Conservation (phyloP, 2,329 filamentous ascomycete genomes). For the Diaporthe caulivora region DNA sequence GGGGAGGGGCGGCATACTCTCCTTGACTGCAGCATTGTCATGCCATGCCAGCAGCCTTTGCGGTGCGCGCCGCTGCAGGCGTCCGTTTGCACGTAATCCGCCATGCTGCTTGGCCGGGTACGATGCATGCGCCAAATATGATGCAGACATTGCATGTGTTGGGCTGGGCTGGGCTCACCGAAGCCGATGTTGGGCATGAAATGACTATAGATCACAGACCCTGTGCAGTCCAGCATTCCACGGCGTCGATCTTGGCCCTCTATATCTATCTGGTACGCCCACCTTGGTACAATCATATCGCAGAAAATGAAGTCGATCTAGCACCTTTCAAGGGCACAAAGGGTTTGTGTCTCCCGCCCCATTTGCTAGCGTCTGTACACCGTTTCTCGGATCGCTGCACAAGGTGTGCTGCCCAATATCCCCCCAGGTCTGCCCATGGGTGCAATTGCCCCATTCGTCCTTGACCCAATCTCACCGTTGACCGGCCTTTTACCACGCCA, state of each 20-base stretch:
- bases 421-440: constrained; percentile 11
- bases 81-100: neutral
- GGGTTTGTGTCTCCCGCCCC: neutral
- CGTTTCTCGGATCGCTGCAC: constrained; percentile 17
- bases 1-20: neutral
- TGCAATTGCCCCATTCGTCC: neutral
- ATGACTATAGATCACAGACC: neutral
- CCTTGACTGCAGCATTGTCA: neutral
- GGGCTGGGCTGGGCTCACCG: neutral
- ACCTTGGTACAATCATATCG: constrained; percentile 2
- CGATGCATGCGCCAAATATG: neutral
- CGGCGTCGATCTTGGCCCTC: neutral
- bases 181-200: constrained; percentile 5
- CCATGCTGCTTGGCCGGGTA: constrained; percentile 9
- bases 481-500: constrained; percentile 4
- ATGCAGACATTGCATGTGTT: neutral
- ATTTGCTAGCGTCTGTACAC: neutral
- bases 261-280: neutral
- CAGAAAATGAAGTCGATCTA: neutral
- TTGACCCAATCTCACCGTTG: neutral
- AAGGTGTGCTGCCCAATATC: constrained; percentile 12
- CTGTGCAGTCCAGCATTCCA: too few relatives aligned
- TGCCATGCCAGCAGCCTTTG: constrained; percentile 16
- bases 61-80: constrained; percentile 24
- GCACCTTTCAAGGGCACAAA: neutral